Evolutionary conservation across 495 filamentous ascomycete species (phyloP), one percentile per base, ranked within the genome.

Genomic region (Oleoguttula mirabilis): DNA sequence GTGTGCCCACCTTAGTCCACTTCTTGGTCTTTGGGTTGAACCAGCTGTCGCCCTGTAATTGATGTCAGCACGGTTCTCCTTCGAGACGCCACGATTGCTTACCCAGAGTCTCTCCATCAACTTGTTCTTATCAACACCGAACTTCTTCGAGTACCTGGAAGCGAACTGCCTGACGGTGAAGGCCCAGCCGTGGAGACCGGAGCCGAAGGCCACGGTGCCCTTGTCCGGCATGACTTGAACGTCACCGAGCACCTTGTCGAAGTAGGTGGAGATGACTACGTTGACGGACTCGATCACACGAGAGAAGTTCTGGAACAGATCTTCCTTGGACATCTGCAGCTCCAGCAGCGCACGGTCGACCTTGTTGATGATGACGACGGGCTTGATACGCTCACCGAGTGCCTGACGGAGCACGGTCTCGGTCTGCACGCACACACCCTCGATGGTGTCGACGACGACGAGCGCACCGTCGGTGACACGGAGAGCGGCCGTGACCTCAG

Each of bases 51-150:
- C 90, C 90, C 79, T 85, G 42, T 32, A 21, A 17, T 7, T 41
- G 20, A 27, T 31, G 47, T 53, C 40, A 53, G 47, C 22, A 2
- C n/a, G 8, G 10, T 10, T 30, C 11, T 11, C 10, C 16, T 15
- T 33, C n/a, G 27, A 6, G 3, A 36, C 35, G 5, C 32, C 10
- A 12, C 11, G n/a, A 19, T 32, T 45, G 59, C 76, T 67, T 69
- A 87, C 84, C 90, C 90, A 98, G 57, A 98, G 82, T 77, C 92
- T 87, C 72, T 94, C 85, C 79, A 96, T 94, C 92, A 98, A 94
- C 85, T 96, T 96, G 68, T 75, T 77, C 67, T 82, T 84, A 76
- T 98, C 92, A 58, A 98, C 92, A 79, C 90, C 90, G 61, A 98
- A 96, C 70, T 98, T 98, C 84, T 95, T 95, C 63, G 90, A 82